Base-by-base conservation (phyloP, 2,329 filamentous ascomycete genomes). In the Microsporum ferrugineum region DNA sequence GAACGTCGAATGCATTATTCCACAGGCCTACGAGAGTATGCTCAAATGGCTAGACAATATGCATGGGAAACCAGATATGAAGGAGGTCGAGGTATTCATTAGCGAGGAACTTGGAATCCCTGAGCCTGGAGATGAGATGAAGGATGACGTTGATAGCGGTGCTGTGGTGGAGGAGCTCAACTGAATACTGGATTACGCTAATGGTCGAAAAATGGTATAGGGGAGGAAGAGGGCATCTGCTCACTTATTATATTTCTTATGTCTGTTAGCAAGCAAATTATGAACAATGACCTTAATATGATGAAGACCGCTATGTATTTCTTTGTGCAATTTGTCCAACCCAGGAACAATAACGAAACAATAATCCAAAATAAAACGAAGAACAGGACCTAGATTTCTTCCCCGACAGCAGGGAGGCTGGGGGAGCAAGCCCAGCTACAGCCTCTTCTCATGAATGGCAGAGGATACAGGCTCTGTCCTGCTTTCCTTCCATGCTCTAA, bases 1-100 rank as follows among this genome's bases (percentile, higher is more conserved):
- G 38, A 78, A 84, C 67, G 75, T 75, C 5, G 88, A 95, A 71
- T 76, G 78, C 41, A 80, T 89, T 63, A 79, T 91, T 59, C 76
- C 86, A 10, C 71, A 70, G 8, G 80, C 82, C 0, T 80, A 83
- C 64, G 66, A 70, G 10, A 71, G 76, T 1, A 80, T 88, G 31
- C 71, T 89, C 1, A 71, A 75, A 43, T 91, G 85, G 79, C 76
- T 91, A 39, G 74, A 70, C 63, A 59, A 71, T 34, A 66, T 72
- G 63, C 63, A 72, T 57, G 62, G 59, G 14, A 61, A 67, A 7
- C 51, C 49, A 2, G 59, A 36, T 23, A 27, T 68, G 14, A 68
- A 69, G 36, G 64, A 67, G 49, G 45, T 65, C 31, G 66, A 66
- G 31, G 33, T 63, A 6, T 29, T 66, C 34, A 34, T 60, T 17